Percentiles rank a stretch among this genome's conserved stretches.
These are phyloP conservation scores for Boletellus emodensis DNA, from an alignment of 768 basidiomycete genomes.

Conservation along the genomic window DNA sequence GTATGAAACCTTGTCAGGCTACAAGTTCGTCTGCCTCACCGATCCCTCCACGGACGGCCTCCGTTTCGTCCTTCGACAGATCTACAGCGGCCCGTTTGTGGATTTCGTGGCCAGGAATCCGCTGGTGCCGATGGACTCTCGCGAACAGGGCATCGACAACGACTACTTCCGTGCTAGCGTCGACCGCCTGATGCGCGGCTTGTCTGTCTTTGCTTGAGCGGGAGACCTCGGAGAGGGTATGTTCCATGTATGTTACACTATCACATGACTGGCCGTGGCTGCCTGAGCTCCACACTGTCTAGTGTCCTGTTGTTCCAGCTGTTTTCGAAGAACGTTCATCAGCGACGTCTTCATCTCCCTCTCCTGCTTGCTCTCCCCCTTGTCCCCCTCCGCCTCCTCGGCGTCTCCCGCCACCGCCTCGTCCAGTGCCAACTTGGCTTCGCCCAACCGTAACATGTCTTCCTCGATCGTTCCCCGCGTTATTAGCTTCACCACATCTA, in stretches of 20 bases:
- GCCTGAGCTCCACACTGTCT: constrained; percentile 6
- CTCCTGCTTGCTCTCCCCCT: constrained; percentile 62
- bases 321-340: constrained; percentile 78
- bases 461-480: constrained; percentile 93
- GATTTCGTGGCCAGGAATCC: constrained; percentile 95
- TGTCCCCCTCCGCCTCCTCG: constrained; percentile 53
- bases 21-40: constrained; percentile 93
- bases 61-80: constrained; percentile 76
- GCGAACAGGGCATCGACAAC: constrained; percentile 84
- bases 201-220: constrained; percentile 41
- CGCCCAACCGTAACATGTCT: constrained; percentile 86
- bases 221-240: constrained; percentile 14
- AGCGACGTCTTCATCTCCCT: constrained; percentile 82
- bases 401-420: constrained; percentile 85
- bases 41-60: constrained; percentile 83
- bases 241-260: constrained; percentile 18
- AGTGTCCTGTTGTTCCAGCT: constrained; percentile 61
- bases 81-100: constrained; percentile 91
- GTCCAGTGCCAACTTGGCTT: constrained; percentile 88
- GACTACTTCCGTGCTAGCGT: constrained; percentile 82
- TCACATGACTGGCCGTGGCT: background rate
- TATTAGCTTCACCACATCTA: constrained; percentile 93
- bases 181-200: constrained; percentile 68
- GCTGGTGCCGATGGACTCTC: constrained; percentile 77
- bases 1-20: constrained; percentile 87